A percentile compares a stretch with the other conserved stretches of the same genome.
Evolutionary conservation across 2,329 filamentous ascomycete species (phyloP).

Genomic region (Penicillium sp.): DNA sequence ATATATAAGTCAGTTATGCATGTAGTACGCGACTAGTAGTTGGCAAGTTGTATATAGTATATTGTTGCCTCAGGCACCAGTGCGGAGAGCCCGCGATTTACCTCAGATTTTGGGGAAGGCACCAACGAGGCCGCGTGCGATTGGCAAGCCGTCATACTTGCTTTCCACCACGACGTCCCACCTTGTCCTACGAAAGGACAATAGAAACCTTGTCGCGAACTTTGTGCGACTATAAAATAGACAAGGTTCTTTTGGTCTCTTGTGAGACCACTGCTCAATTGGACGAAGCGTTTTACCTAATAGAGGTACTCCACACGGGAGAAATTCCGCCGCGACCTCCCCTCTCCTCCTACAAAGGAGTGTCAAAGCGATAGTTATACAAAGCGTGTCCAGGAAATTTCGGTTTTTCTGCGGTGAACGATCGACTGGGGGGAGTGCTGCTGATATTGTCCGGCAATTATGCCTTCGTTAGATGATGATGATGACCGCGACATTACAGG

Average conservation of each 20-base stretch:
- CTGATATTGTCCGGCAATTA: conserved; percentile 13
- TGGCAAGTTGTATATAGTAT: background rate
- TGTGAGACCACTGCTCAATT: background rate
- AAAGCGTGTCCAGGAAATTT: background rate
- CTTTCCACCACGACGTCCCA: background rate
- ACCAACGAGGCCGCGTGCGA: background rate
- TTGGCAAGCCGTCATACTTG: background rate
- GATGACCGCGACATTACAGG: conserved; percentile 17
- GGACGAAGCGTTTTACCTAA: background rate
- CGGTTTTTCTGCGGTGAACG: background rate
- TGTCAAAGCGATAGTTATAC: background rate
- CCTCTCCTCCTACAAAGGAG: background rate
- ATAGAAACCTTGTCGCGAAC: background rate
- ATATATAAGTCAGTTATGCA: no score
- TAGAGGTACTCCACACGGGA: background rate
- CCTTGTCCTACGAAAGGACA: background rate
- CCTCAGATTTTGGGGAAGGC: background rate
- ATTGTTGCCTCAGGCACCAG: conserved; percentile 13
- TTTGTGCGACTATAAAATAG: background rate
- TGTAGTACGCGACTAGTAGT: background rate
- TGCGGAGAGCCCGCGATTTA: conserved; percentile 7
- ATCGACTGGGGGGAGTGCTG: background rate
- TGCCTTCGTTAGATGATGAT: conserved; percentile 30
- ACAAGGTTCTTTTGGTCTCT: background rate
- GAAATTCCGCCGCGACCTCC: background rate